Base-by-base conservation (phyloP, 371 early-diverging fungal species). In the Fennellomyces sp. region DNA sequence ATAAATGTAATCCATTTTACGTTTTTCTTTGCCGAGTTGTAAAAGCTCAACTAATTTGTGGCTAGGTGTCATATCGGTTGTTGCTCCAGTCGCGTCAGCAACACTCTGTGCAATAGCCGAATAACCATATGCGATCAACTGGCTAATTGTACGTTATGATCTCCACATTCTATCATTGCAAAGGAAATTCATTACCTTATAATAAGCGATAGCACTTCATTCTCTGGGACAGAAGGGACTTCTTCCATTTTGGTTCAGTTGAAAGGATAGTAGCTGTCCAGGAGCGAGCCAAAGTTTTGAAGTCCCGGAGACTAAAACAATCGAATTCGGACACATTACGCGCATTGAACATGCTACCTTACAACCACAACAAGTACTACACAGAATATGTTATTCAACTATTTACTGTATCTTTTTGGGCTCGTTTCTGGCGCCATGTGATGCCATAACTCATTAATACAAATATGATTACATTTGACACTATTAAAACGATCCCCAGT, bases 41-140 rank as follows among this genome's bases (percentile, higher is more conserved):
- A 83, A 62, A 47, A 84, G 56, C 56, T 86, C 87, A 12, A 78
- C 63, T 31, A 88, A 71, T 60, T 65, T 75, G 6, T 78, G 56
- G 56, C 82, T 83, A 11, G 87, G 84, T 39, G 76, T 69, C 72
- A 85, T 69, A 36, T 80, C 70, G 5, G 59, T 67, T 0, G 69
- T 52, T 11, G 80, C 81, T 33, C 85, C 82, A 27, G 86, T 84
- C 57, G 84, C 80, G 62, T 84, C 82, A 47, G 82, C 83, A 8
- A 88, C 84, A 52, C 75, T 72, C 63, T 78, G 78, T 6, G 88
- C 88, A 8, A 86, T 73, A 39, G 84, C 70, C 6, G 82, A 78
- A 56, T 81, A 85, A 25, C 88, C 88, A 67, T 84, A 86, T 4
- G 83, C 84, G 42, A 85, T 73, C 29, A 88, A 75, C 72, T 88